Conservation (phyloP, 495 filamentous ascomycete genomes). For the Aspergillus leporis region DNA sequence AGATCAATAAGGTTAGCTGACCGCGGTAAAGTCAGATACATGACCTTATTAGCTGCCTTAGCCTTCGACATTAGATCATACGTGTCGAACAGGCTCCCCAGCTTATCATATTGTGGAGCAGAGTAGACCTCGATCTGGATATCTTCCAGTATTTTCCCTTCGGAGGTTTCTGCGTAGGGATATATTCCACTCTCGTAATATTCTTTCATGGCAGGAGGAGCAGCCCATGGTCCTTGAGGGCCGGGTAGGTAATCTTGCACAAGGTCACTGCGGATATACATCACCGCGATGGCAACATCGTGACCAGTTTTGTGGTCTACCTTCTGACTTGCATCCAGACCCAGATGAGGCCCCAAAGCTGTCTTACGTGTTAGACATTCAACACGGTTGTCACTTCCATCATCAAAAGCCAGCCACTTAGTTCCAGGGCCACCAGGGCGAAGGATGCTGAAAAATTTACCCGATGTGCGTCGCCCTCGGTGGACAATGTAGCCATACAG, state of each 20-base stretch:
- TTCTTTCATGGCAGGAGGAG: conserved; percentile 31
- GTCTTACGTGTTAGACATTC: conserved; percentile 58
- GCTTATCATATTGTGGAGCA: conserved; percentile 33
- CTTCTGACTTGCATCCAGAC: conserved; percentile 39
- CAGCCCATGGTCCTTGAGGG: conserved; percentile 45
- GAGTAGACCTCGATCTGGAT: conserved; percentile 48
- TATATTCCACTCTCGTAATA: conserved; percentile 41
- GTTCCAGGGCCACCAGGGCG: conserved; percentile 57
- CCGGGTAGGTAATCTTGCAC: conserved; percentile 44
- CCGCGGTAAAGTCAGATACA: conserved; percentile 44
- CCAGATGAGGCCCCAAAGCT: conserved; percentile 55
- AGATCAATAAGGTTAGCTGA: conserved; percentile 41
- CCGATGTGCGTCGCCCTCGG: conserved; percentile 59
- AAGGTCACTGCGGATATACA: conserved; percentile 60
- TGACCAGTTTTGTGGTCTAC: conserved; percentile 50
- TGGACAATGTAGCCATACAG: conserved; percentile 66
- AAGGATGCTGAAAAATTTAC: conserved; percentile 61
- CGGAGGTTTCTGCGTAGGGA: conserved; percentile 9
- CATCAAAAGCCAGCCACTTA: conserved; percentile 61
- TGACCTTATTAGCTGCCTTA: conserved; percentile 37
- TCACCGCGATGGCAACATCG: conserved; percentile 56
- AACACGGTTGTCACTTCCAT: conserved; percentile 56
- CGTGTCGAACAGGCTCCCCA: conserved; percentile 43
- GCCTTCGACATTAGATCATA: conserved; percentile 50
- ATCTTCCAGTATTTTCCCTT: conserved; percentile 19